Evolutionary conservation across 2,329 filamentous ascomycete genomes (phyloP).

Genomic region (Alternaria dauci): DNA sequence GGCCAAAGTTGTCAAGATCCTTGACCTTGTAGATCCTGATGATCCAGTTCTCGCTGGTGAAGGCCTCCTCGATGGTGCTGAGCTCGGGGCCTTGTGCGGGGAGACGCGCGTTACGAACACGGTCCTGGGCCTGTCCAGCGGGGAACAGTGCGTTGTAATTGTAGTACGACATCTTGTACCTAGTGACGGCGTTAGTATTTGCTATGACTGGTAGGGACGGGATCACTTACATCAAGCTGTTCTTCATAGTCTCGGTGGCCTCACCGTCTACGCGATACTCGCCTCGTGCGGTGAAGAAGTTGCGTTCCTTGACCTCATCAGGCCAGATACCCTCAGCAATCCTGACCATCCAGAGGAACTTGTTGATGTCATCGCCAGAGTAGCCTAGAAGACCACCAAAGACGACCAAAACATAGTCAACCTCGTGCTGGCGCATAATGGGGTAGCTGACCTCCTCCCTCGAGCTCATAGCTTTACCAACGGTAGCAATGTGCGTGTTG

Average conservation of each 20-base stretch:
- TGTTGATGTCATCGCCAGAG: slow-evolving; percentile 99
- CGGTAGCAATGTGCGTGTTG: slow-evolving; percentile 98
- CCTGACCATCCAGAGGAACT: slow-evolving; percentile 99
- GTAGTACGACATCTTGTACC: slow-evolving; percentile 99
- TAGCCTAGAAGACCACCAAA: slow-evolving; percentile 96
- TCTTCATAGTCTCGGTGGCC: slow-evolving; percentile 96
- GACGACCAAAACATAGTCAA: slow-evolving; percentile 97
- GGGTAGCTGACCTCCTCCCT: slow-evolving; percentile 97
- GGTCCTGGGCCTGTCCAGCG: slow-evolving; percentile 85
- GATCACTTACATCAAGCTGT: slow-evolving; percentile 90
- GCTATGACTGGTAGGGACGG: neutral
- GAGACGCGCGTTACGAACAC: slow-evolving; percentile 81
- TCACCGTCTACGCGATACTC: slow-evolving; percentile 95
- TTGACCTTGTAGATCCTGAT: slow-evolving; percentile 99
- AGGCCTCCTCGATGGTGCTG: slow-evolving; percentile 92
- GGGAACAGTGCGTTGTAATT: slow-evolving; percentile 95
- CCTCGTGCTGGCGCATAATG: slow-evolving; percentile 97
- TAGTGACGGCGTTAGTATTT: slow-evolving; percentile 53
- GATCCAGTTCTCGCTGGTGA: slow-evolving; percentile 99
- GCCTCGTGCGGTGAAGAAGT: slow-evolving; percentile 92
- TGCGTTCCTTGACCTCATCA: slow-evolving; percentile 96
- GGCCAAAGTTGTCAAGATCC: slow-evolving; percentile 93
- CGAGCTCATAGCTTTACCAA: slow-evolving; percentile 98
- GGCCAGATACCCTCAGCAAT: slow-evolving; percentile 99
- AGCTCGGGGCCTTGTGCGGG: slow-evolving; percentile 87